These are phyloP conservation scores for Aspergillus novoparasiticus DNA, from an alignment of 2,329 filamentous ascomycete species.

Conservation along the genomic window DNA sequence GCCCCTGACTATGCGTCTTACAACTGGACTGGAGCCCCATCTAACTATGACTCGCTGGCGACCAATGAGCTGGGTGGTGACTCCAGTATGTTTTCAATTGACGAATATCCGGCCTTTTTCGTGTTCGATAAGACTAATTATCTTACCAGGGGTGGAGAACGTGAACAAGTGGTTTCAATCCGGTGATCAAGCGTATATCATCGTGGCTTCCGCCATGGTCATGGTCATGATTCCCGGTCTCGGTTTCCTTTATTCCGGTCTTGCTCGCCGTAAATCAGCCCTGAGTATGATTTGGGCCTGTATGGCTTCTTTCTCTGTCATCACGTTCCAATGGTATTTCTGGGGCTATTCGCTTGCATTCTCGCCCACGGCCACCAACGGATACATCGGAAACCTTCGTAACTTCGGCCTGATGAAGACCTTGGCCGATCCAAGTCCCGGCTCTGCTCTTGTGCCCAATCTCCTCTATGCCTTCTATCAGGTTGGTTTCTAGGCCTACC, in stretches of 20 bases:
- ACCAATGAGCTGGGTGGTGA: slow-evolving; percentile 70
- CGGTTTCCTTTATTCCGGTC: slow-evolving; percentile 94
- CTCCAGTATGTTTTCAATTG: slow-evolving; percentile 63
- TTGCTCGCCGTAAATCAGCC: slow-evolving; percentile 96
- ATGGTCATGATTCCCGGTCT: slow-evolving; percentile 96
- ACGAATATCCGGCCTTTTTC: neutral
- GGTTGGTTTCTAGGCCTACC: slow-evolving; percentile 45
- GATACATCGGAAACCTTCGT: slow-evolving; percentile 86
- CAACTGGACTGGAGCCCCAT: slow-evolving; percentile 51
- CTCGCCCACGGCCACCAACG: slow-evolving; percentile 76
- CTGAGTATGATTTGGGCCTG: slow-evolving; percentile 96
- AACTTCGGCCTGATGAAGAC: slow-evolving; percentile 89
- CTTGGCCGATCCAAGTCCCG: slow-evolving; percentile 80
- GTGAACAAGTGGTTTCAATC: slow-evolving; percentile 93
- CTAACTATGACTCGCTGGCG: slow-evolving; percentile 48
- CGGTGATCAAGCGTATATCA: slow-evolving; percentile 92
- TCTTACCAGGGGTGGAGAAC: slow-evolving; percentile 70
- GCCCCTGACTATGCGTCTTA: slow-evolving; percentile 51
- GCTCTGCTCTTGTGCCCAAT: slow-evolving; percentile 83
- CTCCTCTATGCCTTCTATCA: slow-evolving; percentile 94
- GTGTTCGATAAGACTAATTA: slow-evolving; percentile 11
- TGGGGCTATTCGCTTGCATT: slow-evolving; percentile 98
- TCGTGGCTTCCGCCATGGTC: slow-evolving; percentile 88
- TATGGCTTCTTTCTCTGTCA: slow-evolving; percentile 88
- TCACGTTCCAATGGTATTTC: slow-evolving; percentile 99